These are phyloP conservation scores for Echinosophora koreensis DNA, from an alignment of 306 rosid genomes.

Conservation along the genomic window DNA sequence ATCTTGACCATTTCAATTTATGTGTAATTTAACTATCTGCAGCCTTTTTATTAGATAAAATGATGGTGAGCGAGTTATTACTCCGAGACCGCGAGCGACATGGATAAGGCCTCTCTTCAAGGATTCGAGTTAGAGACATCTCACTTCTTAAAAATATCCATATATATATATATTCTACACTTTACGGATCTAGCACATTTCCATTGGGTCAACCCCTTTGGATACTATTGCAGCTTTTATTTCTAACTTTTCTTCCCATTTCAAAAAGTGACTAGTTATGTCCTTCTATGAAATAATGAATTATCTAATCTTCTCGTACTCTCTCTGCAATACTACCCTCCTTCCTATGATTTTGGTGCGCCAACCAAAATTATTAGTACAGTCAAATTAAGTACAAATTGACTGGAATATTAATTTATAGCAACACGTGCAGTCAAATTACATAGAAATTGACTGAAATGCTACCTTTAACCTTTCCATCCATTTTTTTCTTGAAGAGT, in stretches of 20 bases:
- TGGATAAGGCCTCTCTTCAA: too few species aligned
- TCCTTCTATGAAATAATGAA: neutral
- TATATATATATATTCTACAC: too few species aligned
- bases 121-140: too few species aligned
- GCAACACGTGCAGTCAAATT: neutral
- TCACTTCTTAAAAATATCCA: too few species aligned
- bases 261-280: neutral
- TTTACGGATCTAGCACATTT: too few species aligned
- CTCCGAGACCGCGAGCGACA: too few species aligned
- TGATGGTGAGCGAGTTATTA: too few species aligned
- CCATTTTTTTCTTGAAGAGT: neutral
- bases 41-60: neutral
- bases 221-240: neutral
- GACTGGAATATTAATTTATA: neutral
- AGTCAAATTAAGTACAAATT: constrained; percentile 15
- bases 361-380: constrained; percentile 16
- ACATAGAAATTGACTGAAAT: neutral
- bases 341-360: neutral
- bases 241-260: constrained; percentile 2
- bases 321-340: neutral
- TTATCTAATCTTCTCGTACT: neutral
- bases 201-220: too few species aligned
- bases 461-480: neutral
- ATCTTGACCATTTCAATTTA: constrained; percentile 6
- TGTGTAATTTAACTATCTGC: neutral